A percentile compares a stretch with the other conserved stretches of the same genome.
phyloP scores from a whole-genome alignment of 2,329 filamentous ascomycete genomes.

The Penicillium sp. region DNA sequence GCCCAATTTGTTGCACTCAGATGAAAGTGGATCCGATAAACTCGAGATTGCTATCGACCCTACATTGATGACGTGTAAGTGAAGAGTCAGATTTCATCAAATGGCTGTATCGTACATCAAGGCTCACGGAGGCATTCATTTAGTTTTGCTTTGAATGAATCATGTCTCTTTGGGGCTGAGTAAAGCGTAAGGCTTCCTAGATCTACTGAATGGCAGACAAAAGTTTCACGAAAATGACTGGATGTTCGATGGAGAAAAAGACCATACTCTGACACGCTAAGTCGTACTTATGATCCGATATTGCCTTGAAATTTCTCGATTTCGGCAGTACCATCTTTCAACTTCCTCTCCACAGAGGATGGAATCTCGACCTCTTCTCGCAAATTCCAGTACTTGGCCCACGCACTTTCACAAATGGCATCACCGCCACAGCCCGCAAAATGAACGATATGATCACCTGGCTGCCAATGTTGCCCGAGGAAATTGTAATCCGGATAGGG shows the following conservation, averaged over 20 bases:
- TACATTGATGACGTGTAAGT: background rate
- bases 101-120: too few relatives aligned
- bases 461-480: conserved; percentile 13
- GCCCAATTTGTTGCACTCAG: too few relatives aligned
- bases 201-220: too few relatives aligned
- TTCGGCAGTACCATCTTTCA: conserved; percentile 13
- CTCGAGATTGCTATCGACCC: background rate
- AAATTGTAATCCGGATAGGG: conserved; percentile 14
- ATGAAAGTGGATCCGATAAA: background rate
- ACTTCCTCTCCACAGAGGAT: conserved; percentile 4
- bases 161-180: too few relatives aligned
- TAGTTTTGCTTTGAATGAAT: too few relatives aligned
- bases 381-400: conserved; percentile 14
- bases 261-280: too few relatives aligned
- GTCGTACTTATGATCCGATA: background rate
- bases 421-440: conserved; percentile 17
- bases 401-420: conserved; percentile 4
- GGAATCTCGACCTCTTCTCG: conserved; percentile 12
- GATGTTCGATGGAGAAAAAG: too few relatives aligned
- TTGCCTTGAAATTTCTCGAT: conserved; percentile 10
- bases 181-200: too few relatives aligned
- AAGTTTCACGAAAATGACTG: too few relatives aligned
- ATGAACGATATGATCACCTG: conserved; percentile 15
- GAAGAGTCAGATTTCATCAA: background rate
- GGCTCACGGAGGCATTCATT: too few relatives aligned